Conservation (phyloP, 2,329 filamentous ascomycete genomes). For the Escovopsis sp. region DNA sequence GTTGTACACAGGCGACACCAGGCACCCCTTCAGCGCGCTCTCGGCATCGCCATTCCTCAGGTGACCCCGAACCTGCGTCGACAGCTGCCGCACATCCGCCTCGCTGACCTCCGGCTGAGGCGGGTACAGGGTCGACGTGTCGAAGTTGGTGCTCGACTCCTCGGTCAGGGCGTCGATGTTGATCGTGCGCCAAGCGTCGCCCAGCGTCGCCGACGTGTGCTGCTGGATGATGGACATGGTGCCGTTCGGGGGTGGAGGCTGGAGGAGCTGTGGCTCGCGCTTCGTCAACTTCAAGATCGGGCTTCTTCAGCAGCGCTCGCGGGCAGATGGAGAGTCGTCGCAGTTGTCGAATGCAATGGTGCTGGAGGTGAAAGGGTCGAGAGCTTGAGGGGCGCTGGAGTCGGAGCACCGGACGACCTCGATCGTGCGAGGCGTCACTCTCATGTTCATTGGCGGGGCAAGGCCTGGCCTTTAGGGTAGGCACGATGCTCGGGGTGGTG, state of each 20-base stretch:
- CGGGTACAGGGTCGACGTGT: slow-evolving; percentile 68
- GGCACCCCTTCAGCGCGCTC: slow-evolving; percentile 66
- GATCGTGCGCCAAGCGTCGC: slow-evolving; percentile 69
- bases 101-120: slow-evolving; percentile 60
- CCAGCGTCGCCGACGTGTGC: slow-evolving; percentile 42
- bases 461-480: too few species aligned
- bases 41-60: slow-evolving; percentile 75
- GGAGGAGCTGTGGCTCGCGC: background rate
- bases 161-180: slow-evolving; percentile 86
- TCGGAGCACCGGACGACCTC: too few species aligned
- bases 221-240: slow-evolving; percentile 54
- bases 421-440: too few species aligned
- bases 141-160: slow-evolving; percentile 84
- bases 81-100: slow-evolving; percentile 61
- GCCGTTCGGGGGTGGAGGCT: too few species aligned
- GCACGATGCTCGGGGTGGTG: too few species aligned
- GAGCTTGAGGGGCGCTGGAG: too few species aligned
- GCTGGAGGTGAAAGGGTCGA: too few species aligned
- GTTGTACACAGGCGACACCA: slow-evolving; percentile 73
- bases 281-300: background rate
- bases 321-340: background rate
- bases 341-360: too few species aligned
- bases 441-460: too few species aligned
- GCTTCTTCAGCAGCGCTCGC: background rate
- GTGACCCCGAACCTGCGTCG: slow-evolving; percentile 73